phyloP scores from a whole-genome alignment of 306 rosid genomes.

The Lotus japonicus region DNA sequence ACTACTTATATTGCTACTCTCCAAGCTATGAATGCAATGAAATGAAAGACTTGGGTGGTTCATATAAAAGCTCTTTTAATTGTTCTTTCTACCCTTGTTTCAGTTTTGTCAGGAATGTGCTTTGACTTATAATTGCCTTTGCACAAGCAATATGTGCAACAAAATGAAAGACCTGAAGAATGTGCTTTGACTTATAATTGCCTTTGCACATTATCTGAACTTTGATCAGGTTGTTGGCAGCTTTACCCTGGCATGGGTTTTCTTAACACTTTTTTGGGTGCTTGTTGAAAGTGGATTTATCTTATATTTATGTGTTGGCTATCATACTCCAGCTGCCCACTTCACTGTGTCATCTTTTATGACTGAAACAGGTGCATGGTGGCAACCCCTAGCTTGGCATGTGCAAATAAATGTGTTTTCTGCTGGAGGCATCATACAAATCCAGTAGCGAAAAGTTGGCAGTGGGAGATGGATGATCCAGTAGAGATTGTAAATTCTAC shows the following conservation, averaged over 20 bases:
- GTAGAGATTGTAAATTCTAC: conserved; percentile 80
- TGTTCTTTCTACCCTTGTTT: no score
- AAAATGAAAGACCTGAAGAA: no score
- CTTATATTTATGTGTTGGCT: background rate
- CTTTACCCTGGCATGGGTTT: conserved; percentile 8
- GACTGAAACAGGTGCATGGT: conserved; percentile 84
- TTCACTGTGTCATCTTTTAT: conserved; percentile 10
- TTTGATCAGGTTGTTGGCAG: background rate
- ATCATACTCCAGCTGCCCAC: conserved; percentile 11
- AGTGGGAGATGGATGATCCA: conserved; percentile 98
- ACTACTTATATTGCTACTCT: no score
- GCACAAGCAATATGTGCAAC: no score
- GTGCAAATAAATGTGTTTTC: conserved; percentile 98
- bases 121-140: no score
- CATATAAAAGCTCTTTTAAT: no score
- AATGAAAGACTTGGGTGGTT: no score
- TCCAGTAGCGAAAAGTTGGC: conserved; percentile 99
- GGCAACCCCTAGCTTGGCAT: conserved; percentile 98
- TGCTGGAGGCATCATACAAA: conserved; percentile 99
- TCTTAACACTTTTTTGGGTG: background rate
- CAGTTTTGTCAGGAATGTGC: no score
- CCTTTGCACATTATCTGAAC: background rate
- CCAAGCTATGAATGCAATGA: no score
- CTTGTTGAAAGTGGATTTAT: background rate
- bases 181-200: background rate